Evolutionary conservation across 768 basidiomycete genomes (phyloP).

Genomic region (Suillus paluster): DNA sequence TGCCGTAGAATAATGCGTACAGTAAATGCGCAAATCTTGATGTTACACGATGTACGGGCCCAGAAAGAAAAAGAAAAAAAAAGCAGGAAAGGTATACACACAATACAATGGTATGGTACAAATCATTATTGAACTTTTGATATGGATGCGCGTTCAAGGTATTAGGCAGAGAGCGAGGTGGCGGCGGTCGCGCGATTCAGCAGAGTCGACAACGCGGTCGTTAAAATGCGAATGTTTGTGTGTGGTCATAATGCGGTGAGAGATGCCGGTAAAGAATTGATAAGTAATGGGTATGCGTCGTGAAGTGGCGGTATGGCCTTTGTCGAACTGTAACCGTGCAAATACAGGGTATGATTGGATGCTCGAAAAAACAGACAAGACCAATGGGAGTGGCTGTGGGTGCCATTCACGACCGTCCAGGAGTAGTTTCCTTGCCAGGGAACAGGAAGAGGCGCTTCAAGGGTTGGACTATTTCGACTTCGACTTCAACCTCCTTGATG

Average conservation of each 20-base stretch:
- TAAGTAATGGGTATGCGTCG: constrained; percentile 42
- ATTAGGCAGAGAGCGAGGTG: constrained; percentile 21
- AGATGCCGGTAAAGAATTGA: constrained; percentile 27
- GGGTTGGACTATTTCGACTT: constrained; percentile 58
- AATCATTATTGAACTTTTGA: constrained; percentile 25
- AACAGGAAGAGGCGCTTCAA: constrained; percentile 75
- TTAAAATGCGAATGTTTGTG: constrained; percentile 34
- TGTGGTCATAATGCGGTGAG: constrained; percentile 24
- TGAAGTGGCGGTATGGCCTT: constrained; percentile 36
- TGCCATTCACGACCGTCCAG: constrained; percentile 32
- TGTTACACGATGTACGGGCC: constrained; percentile 37
- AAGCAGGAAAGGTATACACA: constrained; percentile 26
- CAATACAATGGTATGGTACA: constrained; percentile 41
- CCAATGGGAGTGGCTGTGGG: not conserved
- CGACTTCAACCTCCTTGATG: constrained; percentile 54
- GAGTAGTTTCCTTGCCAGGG: constrained; percentile 46
- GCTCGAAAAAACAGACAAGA: constrained; percentile 16
- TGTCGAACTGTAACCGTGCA: constrained; percentile 26
- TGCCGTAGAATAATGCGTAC: constrained; percentile 36
- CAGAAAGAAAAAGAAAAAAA: constrained; percentile 21
- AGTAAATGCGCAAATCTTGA: constrained; percentile 37
- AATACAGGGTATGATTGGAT: constrained; percentile 34
- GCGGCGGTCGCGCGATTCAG: constrained; percentile 36
- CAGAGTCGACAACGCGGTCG: constrained; percentile 30
- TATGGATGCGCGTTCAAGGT: constrained; percentile 15